phyloP scores from a whole-genome alignment of 768 basidiomycete genomes.

The Cystobasidium ongulense region DNA sequence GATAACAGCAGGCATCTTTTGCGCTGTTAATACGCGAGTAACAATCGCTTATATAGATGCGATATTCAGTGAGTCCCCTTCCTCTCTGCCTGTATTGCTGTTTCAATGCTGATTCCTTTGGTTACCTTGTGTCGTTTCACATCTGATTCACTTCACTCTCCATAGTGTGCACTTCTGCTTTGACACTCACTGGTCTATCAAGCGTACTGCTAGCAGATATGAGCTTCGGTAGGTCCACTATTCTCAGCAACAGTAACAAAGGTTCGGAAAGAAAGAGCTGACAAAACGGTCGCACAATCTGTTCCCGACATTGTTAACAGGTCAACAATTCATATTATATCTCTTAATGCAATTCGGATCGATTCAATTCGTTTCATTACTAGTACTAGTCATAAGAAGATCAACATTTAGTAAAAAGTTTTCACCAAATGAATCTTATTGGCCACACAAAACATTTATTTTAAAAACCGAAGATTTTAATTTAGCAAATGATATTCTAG shows the following conservation, averaged over 20 bases:
- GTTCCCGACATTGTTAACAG: background rate
- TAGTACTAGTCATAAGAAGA: background rate
- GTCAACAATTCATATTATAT: constrained; percentile 23
- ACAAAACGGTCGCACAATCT: background rate
- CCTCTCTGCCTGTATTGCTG: background rate
- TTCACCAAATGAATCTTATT: background rate
- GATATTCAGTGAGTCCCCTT: constrained; percentile 11
- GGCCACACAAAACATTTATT: background rate
- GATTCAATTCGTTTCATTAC: constrained; percentile 15
- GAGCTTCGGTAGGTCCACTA: background rate
- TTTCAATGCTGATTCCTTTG: background rate
- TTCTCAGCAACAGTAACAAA: background rate
- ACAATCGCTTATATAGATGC: constrained; percentile 10
- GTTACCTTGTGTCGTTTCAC: too few species aligned
- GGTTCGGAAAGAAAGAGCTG: background rate
- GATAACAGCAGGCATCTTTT: background rate
- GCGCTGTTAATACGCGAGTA: constrained; percentile 3
- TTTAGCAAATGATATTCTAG: background rate
- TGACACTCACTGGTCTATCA: constrained; percentile 10
- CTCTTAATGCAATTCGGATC: constrained; percentile 22
- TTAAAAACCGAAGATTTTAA: background rate
- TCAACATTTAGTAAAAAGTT: background rate
- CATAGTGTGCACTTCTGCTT: constrained; percentile 24
- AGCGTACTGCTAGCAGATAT: background rate
- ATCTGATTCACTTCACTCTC: too few species aligned